Percentiles rank a stretch among this genome's conserved stretches.
phyloP scores from a whole-genome alignment of 192 early-diverging fungal genomes.

The Gonapodya sp. region DNA sequence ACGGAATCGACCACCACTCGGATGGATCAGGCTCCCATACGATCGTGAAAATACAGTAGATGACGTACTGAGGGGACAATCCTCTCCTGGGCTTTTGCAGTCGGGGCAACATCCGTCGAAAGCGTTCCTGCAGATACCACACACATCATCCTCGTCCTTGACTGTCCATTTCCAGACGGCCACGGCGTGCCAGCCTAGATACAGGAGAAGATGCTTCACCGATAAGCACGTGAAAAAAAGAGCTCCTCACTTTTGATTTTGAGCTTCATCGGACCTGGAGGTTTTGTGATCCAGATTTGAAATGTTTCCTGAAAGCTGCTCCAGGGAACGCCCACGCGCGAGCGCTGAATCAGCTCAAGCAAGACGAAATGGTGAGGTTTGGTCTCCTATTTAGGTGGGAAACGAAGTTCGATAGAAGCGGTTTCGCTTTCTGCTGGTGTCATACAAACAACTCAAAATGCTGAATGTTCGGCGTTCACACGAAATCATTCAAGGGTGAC shows the following conservation, averaged over 20 bases:
- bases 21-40: background rate
- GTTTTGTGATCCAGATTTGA: too few species aligned
- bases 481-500: too few species aligned
- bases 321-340: too few species aligned
- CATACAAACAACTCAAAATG: too few species aligned
- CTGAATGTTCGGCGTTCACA: too few species aligned
- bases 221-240: background rate
- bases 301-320: too few species aligned
- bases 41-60: background rate
- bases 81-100: conserved; percentile 50
- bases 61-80: conserved; percentile 57
- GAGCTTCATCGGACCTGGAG: background rate
- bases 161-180: conserved; percentile 86
- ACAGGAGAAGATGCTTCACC: background rate
- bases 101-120: conserved; percentile 80
- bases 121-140: conserved; percentile 78
- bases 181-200: conserved; percentile 58
- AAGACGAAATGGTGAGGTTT: too few species aligned
- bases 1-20: background rate
- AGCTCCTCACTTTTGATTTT: background rate
- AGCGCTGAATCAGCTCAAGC: too few species aligned
- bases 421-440: too few species aligned
- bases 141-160: conserved; percentile 71
- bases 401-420: too few species aligned
- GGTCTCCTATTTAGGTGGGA: too few species aligned